Evolutionary conservation across 805 yeast species (phyloP), one percentile per base, ranked within the genome.

Genomic region (Saturnispora saitoi): DNA sequence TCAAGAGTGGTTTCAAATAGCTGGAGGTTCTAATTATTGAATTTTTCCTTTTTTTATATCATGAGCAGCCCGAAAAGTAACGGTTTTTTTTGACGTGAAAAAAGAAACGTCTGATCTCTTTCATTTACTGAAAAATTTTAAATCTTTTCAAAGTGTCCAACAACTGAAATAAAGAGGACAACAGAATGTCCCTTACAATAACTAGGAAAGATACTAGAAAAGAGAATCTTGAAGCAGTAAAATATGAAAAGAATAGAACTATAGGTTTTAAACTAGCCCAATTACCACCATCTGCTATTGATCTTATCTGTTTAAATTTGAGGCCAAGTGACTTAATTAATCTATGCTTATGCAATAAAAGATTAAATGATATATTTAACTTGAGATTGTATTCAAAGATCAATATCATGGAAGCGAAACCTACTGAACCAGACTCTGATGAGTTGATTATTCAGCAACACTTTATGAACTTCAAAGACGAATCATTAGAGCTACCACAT

Each of bases 391-490:
- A 53, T 19, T 42, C 34, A 9, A 30, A 51, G 17, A 32, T 53
- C 19, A 43, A 47, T 20, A 48, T 53, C n/a, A 17, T 42, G 19
- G 54, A 51, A 28, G 43, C 41, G 22, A 43, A 46, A 19, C 47
- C 41, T 9, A 40, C 42, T 7, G 43, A 29, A 15, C 43, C 38
- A 5, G 53, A 51, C 24, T 46, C 46, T 20, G 56, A 53, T 41
- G 55, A 52, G 41, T n/a, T 50, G 3, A 36, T 50, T 10, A 52
- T 52, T 30, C 55, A 52, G 24, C 47, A 45, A 17, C 55, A 52
- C 46, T 50, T 50, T 31, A 49, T 52, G 20, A 31, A 19, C 19
- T 53, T 53, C 28, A 50, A 43, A 34, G 54, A 49, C 42, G 56
- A 51, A 36, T 36, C 50, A 4, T 39, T 53, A 20, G 52, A 53